Conservation (phyloP, 164 flowering plant genomes). For the Nelumbo lutea region DNA sequence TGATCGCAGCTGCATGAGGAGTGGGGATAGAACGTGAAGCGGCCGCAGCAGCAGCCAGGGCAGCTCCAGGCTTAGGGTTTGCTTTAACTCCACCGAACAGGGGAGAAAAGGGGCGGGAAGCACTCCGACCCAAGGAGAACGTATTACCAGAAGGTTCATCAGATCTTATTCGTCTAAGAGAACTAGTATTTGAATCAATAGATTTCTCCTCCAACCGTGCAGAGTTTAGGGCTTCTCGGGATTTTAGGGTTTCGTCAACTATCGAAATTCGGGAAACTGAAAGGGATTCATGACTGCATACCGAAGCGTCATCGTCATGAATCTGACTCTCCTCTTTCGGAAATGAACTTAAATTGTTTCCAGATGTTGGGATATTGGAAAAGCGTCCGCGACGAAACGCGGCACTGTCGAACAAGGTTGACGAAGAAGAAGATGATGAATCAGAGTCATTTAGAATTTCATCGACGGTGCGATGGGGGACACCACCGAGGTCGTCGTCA, state of each 20-base stretch:
- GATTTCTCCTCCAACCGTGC: conserved; percentile 1
- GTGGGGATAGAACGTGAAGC: conserved; percentile 75
- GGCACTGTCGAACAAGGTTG: conserved; percentile 13
- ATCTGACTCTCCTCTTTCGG: conserved; percentile 5
- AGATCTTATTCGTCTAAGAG: conserved; percentile 16
- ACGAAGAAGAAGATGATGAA: conserved; percentile 42
- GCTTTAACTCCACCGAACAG: conserved; percentile 55
- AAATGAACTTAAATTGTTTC: neutral
- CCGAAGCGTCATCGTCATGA: conserved; percentile 18
- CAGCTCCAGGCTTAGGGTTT: conserved; percentile 91
- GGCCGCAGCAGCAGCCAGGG: conserved; percentile 94
- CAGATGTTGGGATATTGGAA: conserved; percentile 8
- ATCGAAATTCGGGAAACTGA: conserved; percentile 10
- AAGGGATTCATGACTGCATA: conserved; percentile 7
- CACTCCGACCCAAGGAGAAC: conserved; percentile 24
- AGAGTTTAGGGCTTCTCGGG: conserved; percentile 5
- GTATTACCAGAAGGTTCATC: conserved; percentile 24
- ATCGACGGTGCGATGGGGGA: conserved; percentile 59
- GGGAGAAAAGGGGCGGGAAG: conserved; percentile 23
- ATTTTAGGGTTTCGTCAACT: conserved; percentile 7
- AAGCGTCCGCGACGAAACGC: conserved; percentile 2
- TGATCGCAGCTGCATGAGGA: conserved; percentile 82
- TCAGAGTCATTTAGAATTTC: conserved; percentile 79
- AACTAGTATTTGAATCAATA: conserved; percentile 5
- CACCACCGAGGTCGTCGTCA: conserved; percentile 20